Evolutionary conservation across 306 rosid genomes (phyloP), one percentile per base, ranked within the genome.

Genomic region (Biancaea sappan): DNA sequence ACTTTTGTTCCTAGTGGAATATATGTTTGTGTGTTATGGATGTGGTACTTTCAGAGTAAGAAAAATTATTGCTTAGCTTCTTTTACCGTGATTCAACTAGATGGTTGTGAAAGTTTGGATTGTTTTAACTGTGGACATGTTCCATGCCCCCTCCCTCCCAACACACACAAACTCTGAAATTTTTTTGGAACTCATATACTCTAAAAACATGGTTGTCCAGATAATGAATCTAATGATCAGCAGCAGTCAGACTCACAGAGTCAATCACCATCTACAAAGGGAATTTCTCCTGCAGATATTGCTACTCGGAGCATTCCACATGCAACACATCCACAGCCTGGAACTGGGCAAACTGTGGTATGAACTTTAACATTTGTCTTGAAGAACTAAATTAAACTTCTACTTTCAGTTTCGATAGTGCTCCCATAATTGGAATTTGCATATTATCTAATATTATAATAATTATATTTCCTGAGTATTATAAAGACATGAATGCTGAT

Each of bases 321-420:
- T 85, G 80, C 77, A 71, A 37, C 78, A 32, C 85, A 88, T 80
- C 72, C 88, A 2, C 97, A 80, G 66, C 72, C 77, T 80, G 92
- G 94, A 80, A 78, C 87, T 43, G 92, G 82, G 60, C 90, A 78
- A 63, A 53, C 94, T 64, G 50, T 85, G 92, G 97, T 91, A 66
- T 35, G 71, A 66, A 82, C 83, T 57, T 76, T 47, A 79, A 59
- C 3, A 44, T 77, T 57, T 53, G 16, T 41, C 35, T 26, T 77
- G 2, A 72, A 19, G 35, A 61, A 13, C 28, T 22, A 56, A 40
- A 70, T 25, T 46, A 48, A 13, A 32, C 28, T 81, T 72, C 63
- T 48, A 31, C 43, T 47, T 73, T 59, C 48, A 64, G 32, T 64
- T 38, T 37, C 68, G 13, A 28, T 24, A 18, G 51, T 71, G 24